These are phyloP conservation scores for Calophaca sinica DNA, from an alignment of 306 rosid species.

Conservation along the genomic window DNA sequence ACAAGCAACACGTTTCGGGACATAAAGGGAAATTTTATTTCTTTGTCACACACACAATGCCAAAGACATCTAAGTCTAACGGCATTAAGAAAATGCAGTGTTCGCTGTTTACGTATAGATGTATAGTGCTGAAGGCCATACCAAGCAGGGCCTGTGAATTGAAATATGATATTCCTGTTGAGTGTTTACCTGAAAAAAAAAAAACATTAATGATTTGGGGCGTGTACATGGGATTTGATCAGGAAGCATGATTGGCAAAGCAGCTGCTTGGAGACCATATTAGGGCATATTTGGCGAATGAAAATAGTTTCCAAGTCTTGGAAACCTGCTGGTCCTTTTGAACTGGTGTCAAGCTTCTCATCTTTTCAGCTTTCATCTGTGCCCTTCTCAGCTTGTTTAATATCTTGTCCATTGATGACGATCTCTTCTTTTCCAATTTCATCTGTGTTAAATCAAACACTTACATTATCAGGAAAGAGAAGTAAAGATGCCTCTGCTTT, in stretches of 20 bases:
- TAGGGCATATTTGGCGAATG: conserved; percentile 44
- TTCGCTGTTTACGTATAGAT: neutral
- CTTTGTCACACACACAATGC: neutral
- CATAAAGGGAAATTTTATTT: neutral
- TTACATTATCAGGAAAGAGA: neutral
- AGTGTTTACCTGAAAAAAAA: neutral
- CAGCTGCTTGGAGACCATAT: conserved; percentile 50
- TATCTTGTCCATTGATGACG: conserved; percentile 85
- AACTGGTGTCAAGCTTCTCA: conserved; percentile 58
- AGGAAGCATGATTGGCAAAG: conserved; percentile 42
- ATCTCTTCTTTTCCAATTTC: conserved; percentile 84
- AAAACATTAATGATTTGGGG: conserved; percentile 7
- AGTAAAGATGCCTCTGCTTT: neutral
- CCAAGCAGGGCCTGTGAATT: conserved; percentile 18
- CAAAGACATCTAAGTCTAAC: conserved; percentile 18
- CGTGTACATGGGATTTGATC: conserved; percentile 24
- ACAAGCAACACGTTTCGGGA: neutral
- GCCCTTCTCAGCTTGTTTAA: conserved; percentile 74
- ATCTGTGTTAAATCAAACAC: conserved; percentile 59
- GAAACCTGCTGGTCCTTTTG: conserved; percentile 44
- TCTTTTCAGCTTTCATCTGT: conserved; percentile 73
- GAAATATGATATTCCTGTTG: conserved; percentile 25
- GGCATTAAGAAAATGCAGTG: neutral
- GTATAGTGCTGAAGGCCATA: conserved; percentile 6
- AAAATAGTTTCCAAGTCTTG: conserved; percentile 38